phyloP scores from a whole-genome alignment of 805 yeast genomes.

The Saturnispora ahearnii region DNA sequence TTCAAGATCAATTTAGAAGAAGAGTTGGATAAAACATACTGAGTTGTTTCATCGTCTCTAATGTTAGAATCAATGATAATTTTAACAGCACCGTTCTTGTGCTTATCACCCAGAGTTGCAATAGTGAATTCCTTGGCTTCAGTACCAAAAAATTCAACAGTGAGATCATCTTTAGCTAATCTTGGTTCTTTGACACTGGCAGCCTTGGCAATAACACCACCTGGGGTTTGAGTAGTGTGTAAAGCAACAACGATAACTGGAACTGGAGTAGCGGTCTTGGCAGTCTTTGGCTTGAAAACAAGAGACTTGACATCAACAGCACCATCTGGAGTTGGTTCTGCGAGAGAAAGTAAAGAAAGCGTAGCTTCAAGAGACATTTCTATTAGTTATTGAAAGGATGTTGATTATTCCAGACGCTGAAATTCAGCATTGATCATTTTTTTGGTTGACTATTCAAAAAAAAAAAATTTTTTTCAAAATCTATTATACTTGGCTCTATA shows the following conservation, averaged over 20 bases:
- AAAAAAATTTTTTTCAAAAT: not conserved
- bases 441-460: not conserved
- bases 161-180: constrained; percentile 75
- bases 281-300: constrained; percentile 87
- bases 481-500: not conserved
- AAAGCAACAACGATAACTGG: constrained; percentile 78
- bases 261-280: constrained; percentile 67
- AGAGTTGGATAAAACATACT: constrained; percentile 40
- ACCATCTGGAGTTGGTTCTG: constrained; percentile 42
- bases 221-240: constrained; percentile 60
- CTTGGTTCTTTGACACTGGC: constrained; percentile 78
- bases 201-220: constrained; percentile 52
- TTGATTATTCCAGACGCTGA: not conserved
- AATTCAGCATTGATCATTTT: not conserved
- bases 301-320: constrained; percentile 59
- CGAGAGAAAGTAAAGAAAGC: constrained; percentile 56
- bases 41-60: constrained; percentile 29
- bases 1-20: constrained; percentile 42
- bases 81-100: constrained; percentile 48
- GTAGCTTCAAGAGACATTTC: constrained; percentile 60
- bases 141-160: constrained; percentile 50
- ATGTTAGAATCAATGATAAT: constrained; percentile 49
- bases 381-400: not conserved
- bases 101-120: constrained; percentile 39
- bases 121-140: constrained; percentile 54